Evolutionary conservation across 2,329 filamentous ascomycete genomes (phyloP).

Genomic region (Alternaria novae-zelandiae): DNA sequence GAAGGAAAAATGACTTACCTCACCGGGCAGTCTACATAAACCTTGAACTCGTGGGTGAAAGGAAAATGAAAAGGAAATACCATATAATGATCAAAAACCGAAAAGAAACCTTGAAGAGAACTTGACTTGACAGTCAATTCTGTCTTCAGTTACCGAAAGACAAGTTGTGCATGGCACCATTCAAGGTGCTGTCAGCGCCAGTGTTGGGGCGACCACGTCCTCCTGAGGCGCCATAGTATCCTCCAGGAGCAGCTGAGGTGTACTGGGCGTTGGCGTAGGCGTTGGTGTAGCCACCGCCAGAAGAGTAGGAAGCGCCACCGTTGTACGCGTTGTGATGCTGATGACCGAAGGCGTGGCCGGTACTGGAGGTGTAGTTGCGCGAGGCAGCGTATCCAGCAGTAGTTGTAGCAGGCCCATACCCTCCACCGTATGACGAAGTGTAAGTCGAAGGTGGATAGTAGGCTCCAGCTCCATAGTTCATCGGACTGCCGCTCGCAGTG

Average conservation of each 20-base stretch:
- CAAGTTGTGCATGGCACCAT: slow-evolving; percentile 35
- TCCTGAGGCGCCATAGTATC: slow-evolving; percentile 5
- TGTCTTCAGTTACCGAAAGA: slow-evolving; percentile 16
- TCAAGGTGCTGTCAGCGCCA: slow-evolving; percentile 19
- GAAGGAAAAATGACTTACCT: not conserved
- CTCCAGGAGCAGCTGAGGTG: slow-evolving; percentile 6
- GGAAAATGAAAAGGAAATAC: slow-evolving; percentile 6
- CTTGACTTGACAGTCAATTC: not conserved
- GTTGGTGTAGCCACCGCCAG: slow-evolving; percentile 8
- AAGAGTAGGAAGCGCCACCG: slow-evolving; percentile 9
- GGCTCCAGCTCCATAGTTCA: slow-evolving; percentile 39
- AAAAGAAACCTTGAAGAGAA: not conserved
- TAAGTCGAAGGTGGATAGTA: slow-evolving; percentile 40
- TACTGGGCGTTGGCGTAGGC: not conserved
- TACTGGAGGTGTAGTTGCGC: slow-evolving; percentile 20
- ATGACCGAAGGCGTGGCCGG: slow-evolving; percentile 20
- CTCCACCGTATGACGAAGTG: slow-evolving; percentile 30
- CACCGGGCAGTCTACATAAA: not conserved
- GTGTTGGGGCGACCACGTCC: slow-evolving; percentile 15
- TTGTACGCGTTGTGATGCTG: slow-evolving; percentile 4
- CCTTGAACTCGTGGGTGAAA: slow-evolving; percentile 3
- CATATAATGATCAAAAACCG: not conserved
- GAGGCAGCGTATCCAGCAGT: slow-evolving; percentile 16
- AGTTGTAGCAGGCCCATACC: slow-evolving; percentile 22
- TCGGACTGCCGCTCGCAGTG: slow-evolving; percentile 35